Evolutionary conservation across 2,329 filamentous ascomycete species (phyloP).

Genomic region (Arthrobotrys conoides): DNA sequence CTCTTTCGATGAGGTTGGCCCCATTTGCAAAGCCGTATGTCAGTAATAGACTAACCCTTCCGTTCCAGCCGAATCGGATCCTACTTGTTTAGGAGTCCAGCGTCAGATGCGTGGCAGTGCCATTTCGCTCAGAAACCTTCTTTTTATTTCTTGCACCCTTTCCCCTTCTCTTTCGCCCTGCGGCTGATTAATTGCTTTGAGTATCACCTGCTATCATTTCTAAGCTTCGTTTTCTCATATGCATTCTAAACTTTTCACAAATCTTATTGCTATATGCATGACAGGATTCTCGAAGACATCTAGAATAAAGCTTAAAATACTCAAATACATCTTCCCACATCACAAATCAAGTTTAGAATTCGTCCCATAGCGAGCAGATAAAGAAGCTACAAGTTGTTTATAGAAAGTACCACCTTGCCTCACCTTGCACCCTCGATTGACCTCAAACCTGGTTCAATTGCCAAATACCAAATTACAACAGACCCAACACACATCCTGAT

Average conservation of each 20-base stretch:
- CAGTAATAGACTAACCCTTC: background rate
- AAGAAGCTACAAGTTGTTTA: background rate
- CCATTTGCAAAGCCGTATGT: background rate
- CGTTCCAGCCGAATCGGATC: constrained; percentile 52
- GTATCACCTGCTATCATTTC: background rate
- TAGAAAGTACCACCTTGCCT: background rate
- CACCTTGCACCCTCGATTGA: no score
- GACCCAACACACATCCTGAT: background rate
- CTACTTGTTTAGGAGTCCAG: constrained; percentile 41
- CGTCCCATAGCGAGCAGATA: background rate
- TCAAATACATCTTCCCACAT: background rate
- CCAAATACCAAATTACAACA: constrained; percentile 1
- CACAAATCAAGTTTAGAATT: background rate
- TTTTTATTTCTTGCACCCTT: background rate
- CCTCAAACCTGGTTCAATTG: background rate
- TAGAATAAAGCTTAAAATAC: background rate
- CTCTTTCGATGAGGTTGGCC: constrained; percentile 15
- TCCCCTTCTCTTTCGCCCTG: background rate
- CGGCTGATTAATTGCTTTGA: constrained; percentile 29
- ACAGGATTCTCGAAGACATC: background rate
- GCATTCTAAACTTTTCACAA: background rate
- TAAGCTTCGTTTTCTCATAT: background rate
- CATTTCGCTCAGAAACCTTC: background rate
- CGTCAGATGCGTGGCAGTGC: constrained; percentile 55
- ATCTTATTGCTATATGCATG: background rate